phyloP scores from a whole-genome alignment of 257 asterid genomes.

The Gardenia jasminoides region DNA sequence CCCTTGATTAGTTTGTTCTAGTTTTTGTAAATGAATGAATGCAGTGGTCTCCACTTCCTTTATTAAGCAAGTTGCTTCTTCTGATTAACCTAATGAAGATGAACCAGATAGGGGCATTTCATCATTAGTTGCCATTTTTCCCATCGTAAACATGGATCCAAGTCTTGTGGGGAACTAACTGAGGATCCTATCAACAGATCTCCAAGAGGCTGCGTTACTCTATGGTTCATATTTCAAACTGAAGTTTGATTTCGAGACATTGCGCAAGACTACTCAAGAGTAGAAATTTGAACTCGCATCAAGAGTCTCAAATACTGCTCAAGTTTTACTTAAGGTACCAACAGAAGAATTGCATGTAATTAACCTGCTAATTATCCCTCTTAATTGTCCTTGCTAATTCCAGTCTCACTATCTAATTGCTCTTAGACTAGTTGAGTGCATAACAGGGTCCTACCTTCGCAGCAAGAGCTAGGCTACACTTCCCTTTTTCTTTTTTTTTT shows the following conservation, averaged over 20 bases:
- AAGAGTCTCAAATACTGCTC: not conserved
- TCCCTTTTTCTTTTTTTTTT: too few species aligned
- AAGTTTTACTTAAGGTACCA: not conserved
- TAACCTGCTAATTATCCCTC: not conserved
- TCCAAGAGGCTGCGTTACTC: not conserved
- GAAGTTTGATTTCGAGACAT: not conserved
- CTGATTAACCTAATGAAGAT: not conserved
- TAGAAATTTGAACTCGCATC: not conserved
- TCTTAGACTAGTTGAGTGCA: too few species aligned
- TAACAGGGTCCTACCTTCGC: too few species aligned
- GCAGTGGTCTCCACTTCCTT: conserved; percentile 8
- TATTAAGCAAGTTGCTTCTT: not conserved
- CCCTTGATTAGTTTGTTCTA: not conserved
- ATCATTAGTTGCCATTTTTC: not conserved
- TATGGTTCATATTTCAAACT: not conserved
- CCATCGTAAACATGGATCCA: not conserved
- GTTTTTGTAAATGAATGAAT: not conserved
- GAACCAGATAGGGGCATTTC: not conserved
- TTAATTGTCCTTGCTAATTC: not conserved
- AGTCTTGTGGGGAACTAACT: not conserved
- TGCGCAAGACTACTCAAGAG: not conserved
- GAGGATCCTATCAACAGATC: not conserved
- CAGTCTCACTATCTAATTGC: not conserved
- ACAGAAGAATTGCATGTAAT: not conserved
- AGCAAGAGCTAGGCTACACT: too few species aligned